Base-by-base conservation (phyloP, 768 basidiomycete genomes). In the Amanita exitialis region DNA sequence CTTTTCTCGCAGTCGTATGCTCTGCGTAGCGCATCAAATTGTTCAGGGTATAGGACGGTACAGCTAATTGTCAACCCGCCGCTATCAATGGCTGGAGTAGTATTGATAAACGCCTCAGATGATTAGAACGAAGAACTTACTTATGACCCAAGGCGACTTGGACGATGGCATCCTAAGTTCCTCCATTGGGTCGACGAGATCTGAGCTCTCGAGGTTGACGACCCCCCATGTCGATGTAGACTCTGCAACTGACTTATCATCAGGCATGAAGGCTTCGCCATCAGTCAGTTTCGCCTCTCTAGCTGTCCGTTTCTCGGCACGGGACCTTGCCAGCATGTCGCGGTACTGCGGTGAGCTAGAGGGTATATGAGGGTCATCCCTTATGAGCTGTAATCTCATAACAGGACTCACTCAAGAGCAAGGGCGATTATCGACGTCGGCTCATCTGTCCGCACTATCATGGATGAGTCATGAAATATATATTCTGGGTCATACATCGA, bases 401-500 rank as follows among this genome's bases (percentile, higher is more conserved):
- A n/a, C 27, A 12, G 44, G 46, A 66, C 80, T 59, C 59, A 91
- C 90, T 86, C 90, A 44, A 99, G 68, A 4, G 92, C 90, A 51
- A 97, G 82, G 6, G 96, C 94, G 56, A 98, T 93, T 60, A 98
- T 96, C 15, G 95, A 97, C 0, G 94, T 96, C 2, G 95, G 96
- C 61, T 99, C 96, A 63, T 97, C 93, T 16, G 92, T 92, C 16
- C 95, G 79, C 16, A 99, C 86, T 46, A 97, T 83, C 80, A 98
- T 94, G 2, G 86, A 83, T 13, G 90, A 92, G 61, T 95, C 94
- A 34, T 90, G 77, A 69, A 96, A 97, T 44, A 98, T 85, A 61
- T 98, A 92, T 59, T 97, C 94, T 1, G 83, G 83, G 61, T 90
- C 86, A 54, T 76, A 75, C 64, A 83, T 76, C 3, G 79, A 77